Conservation (phyloP, 2,329 filamentous ascomycete species). For the Nemania abortiva region DNA sequence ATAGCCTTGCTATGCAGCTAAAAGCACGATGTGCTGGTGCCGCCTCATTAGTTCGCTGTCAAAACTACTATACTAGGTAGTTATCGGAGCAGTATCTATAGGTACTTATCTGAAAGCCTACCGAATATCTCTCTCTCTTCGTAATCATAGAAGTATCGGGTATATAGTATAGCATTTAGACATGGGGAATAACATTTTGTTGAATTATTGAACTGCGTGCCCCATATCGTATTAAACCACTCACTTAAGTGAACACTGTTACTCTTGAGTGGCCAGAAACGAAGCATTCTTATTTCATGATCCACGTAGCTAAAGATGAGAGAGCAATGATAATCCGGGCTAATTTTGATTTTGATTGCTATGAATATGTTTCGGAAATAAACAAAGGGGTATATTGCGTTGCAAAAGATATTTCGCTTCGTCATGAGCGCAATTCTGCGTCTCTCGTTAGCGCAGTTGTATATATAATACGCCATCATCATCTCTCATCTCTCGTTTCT, state of each 20-base stretch:
- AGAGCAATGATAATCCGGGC: not conserved
- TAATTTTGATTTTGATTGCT: not conserved
- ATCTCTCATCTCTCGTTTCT: constrained; percentile 37
- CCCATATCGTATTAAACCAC: not conserved
- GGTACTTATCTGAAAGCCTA: too few relatives aligned
- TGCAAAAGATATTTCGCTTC: not conserved
- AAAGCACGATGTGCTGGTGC: too few relatives aligned
- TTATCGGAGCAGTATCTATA: too few relatives aligned
- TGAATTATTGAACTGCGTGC: not conserved
- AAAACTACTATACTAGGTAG: not conserved
- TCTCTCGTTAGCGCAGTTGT: constrained; percentile 1
- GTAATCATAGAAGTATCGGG: too few relatives aligned
- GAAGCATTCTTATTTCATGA: not conserved
- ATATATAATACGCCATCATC: constrained; percentile 16
- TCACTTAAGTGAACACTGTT: not conserved
- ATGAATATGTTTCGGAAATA: constrained; percentile 20
- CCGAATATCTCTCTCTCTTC: too few relatives aligned
- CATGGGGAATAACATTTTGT: not conserved
- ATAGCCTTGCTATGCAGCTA: too few relatives aligned
- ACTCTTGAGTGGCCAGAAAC: not conserved
- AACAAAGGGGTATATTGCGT: constrained; percentile 37
- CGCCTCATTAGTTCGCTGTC: not conserved
- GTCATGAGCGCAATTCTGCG: not conserved
- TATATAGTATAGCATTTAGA: too few relatives aligned
- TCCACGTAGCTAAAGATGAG: not conserved